Evolutionary conservation across 306 rosid genomes (phyloP).

Genomic region (Hylodesmum podocarpum): DNA sequence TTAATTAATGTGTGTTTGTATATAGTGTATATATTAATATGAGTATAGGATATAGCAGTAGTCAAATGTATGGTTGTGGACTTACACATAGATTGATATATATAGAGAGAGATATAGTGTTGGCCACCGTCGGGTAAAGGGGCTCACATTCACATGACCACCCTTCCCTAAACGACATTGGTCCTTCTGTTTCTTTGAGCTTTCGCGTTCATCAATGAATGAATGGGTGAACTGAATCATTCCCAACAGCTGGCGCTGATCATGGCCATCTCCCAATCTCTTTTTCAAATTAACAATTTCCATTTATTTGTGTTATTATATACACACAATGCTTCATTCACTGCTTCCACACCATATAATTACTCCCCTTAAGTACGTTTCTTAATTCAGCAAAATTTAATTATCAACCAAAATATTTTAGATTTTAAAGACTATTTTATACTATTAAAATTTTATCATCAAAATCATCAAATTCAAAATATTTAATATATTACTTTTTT

Average conservation of each 20-base stretch:
- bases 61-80: constrained; percentile 11
- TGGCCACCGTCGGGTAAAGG: constrained; percentile 20
- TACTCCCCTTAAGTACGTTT: too few species aligned
- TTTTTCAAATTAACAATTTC: not conserved
- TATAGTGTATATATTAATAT: not conserved
- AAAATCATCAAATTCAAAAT: too few species aligned
- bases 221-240: constrained; percentile 25
- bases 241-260: constrained; percentile 27
- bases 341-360: too few species aligned
- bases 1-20: not conserved
- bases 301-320: not conserved
- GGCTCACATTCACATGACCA: constrained; percentile 42
- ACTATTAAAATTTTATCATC: too few species aligned
- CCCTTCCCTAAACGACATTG: constrained; percentile 42
- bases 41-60: not conserved
- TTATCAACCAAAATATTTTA: too few species aligned
- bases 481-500: too few species aligned
- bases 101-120: not conserved
- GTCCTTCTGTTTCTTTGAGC: constrained; percentile 31
- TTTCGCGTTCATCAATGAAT: constrained; percentile 29
- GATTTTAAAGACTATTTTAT: too few species aligned
- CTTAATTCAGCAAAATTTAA: too few species aligned
- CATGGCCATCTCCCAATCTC: constrained; percentile 14
- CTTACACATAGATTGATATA: not conserved
- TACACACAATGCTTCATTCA: too few species aligned